Base-by-base conservation (phyloP, 2,329 filamentous ascomycete species). In the Colletotrichum cordylinicola region DNA sequence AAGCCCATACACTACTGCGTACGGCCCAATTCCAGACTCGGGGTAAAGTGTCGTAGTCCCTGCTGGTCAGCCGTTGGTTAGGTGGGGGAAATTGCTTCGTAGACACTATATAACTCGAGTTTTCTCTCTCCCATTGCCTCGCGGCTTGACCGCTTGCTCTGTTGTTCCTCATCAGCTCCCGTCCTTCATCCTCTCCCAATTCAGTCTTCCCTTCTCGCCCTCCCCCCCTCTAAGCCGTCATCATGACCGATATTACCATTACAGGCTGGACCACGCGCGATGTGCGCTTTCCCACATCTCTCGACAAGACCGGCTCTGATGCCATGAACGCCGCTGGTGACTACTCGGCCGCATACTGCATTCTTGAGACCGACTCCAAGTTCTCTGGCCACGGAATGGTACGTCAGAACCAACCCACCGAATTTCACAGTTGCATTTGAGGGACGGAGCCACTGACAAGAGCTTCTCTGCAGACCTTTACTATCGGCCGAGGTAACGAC, bases 281-380 rank as follows among this genome's bases (percentile, higher is more conserved):
- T 87, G 93, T 95, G 83, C 92, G 94, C 80, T 95, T 95, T 83
- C 94, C 94, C 84, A 98, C 96, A n/a, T 98, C 96, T 55, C 92
- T 98, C 77, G 95, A 98, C 86, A 97, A 96, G 88, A 98, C 95
- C n/a, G 96, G 96, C 81, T 98, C 95, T 10, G 96, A 98, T 91
- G 96, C 95, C 82, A 98, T 98, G 96, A 98, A 98, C 83, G 94
- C 95, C 4, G 95, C 96, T 4, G 94, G 95, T 77, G 95, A 98
- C 86, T 98, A 98, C 87, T 98, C 95, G 2, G 90, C 96, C 15
- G 96, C 96, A n/a, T 98, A 98, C 88, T 98, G 95, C 84, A 96
- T 98, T 81, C 88, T 98, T 65, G 88, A 95, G 82, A 98, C 96
- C 1, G 94, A 98, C 83, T 93, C 94, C 1, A 82, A 90, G 13